Base-by-base conservation (phyloP, 805 yeast genomes). In the Starmerella apis region DNA sequence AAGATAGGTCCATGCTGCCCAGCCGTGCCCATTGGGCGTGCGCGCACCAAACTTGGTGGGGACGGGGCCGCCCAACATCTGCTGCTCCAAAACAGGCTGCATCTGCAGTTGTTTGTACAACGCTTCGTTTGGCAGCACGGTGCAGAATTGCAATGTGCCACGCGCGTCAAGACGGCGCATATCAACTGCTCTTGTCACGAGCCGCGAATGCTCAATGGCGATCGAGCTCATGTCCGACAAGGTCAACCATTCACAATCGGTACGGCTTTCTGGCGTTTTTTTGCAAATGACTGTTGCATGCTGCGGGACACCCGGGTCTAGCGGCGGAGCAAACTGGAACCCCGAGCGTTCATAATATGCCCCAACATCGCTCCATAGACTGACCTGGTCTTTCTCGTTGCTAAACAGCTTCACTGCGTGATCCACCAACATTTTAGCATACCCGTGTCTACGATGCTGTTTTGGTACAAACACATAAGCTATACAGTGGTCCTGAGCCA, bases 361-460 rank as follows among this genome's bases (percentile, higher is more conserved):
- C 13, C 57, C 55, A 14, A 53, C 50, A 19, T 51, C 53, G 27
- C 57, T 54, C 57, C 57, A 54, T 44, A 54, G 32, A 28, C 55
- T 48, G 30, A 51, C 13, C 25, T 48, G 50, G 38, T 51, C 43
- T 25, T 33, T 27, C 11, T 20, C 37, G 27, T 4, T 10, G 16
- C 18, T 20, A n/a, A 32, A 44, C 38, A 11, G 3, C 20, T n/a
- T 19, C n/a, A 39, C 50, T n/a, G 42, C 48, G n/a, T 48, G 27
- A 5, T 8, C 11, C 20, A 54, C 10, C n/a, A 54, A 28, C 27
- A 19, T n/a, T 18, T 28, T 13, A 14, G 44, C 49, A n/a, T 18
- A 16, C 16, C 55, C 57, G 18, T 37, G 22, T 14, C 33, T 11
- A n/a, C 57, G 52, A 31, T 30, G 41, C 19, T 36, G 48, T 4